phyloP scores from a whole-genome alignment of 352 stramenopile genomes.

The Globisporangium lucens region DNA sequence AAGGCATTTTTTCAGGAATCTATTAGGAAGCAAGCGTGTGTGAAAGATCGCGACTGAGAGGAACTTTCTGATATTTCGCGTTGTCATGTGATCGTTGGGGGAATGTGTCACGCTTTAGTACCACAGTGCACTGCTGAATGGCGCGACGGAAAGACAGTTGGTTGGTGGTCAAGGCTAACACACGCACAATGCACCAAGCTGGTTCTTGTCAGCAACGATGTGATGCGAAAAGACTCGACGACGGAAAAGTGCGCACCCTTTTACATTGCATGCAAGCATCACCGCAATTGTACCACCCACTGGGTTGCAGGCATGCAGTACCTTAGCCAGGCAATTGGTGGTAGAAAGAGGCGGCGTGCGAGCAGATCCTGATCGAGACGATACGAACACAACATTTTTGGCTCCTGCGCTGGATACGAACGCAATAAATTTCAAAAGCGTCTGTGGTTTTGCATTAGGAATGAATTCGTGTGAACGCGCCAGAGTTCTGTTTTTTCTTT shows the following conservation, averaged over 20 bases:
- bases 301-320: neutral
- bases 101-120: slow-evolving; percentile 4
- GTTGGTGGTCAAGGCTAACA: neutral
- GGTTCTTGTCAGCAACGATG: neutral
- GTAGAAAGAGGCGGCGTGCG: neutral
- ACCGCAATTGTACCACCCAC: neutral
- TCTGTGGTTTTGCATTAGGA: neutral
- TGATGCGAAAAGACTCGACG: slow-evolving; percentile 15
- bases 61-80: slow-evolving; percentile 19
- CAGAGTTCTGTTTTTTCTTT: slow-evolving; percentile 5
- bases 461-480: neutral
- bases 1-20: neutral
- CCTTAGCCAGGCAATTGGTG: neutral
- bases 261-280: slow-evolving; percentile 2
- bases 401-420: neutral
- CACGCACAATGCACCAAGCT: neutral
- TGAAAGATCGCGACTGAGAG: slow-evolving; percentile 18
- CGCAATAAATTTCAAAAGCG: slow-evolving; percentile 9
- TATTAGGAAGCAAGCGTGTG: slow-evolving; percentile 10
- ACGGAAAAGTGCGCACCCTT: neutral
- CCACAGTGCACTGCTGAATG: neutral
- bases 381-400: slow-evolving; percentile 1
- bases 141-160: slow-evolving; percentile 4
- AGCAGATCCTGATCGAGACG: neutral
- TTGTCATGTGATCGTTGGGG: slow-evolving; percentile 11